phyloP scores from a whole-genome alignment of 2,329 filamentous ascomycete genomes.

The Penicillium sp. region DNA sequence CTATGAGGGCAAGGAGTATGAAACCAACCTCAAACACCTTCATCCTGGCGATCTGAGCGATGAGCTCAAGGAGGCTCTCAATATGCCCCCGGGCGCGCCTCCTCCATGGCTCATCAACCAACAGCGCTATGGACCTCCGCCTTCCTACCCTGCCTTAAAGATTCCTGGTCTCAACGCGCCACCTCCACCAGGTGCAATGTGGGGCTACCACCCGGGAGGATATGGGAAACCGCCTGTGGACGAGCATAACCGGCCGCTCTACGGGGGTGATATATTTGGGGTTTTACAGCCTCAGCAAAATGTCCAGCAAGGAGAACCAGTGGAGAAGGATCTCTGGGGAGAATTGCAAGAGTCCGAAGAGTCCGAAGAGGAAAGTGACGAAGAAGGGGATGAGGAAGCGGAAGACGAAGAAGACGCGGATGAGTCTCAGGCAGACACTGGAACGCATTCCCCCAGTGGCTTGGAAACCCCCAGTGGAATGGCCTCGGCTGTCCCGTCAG shows the following conservation, averaged over 20 bases:
- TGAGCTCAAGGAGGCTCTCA: conserved; percentile 86
- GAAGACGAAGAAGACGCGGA: conserved; percentile 55
- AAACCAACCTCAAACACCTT: conserved; percentile 90
- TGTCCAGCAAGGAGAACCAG: conserved; percentile 71
- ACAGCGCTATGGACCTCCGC: conserved; percentile 89
- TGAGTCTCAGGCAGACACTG: conserved; percentile 62
- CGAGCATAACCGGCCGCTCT: conserved; percentile 87
- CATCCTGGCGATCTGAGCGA: conserved; percentile 89
- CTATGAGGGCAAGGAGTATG: conserved; percentile 97
- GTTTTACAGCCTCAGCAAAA: conserved; percentile 67
- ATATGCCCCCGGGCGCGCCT: conserved; percentile 88
- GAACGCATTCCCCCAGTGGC: conserved; percentile 70
- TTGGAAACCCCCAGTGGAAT: conserved; percentile 81
- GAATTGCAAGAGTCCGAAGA: conserved; percentile 83
- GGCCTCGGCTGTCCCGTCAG: conserved; percentile 78
- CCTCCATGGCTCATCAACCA: conserved; percentile 98
- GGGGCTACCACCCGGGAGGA: conserved; percentile 94
- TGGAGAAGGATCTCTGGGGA: conserved; percentile 90
- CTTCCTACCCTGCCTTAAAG: conserved; percentile 92
- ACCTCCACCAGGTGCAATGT: conserved; percentile 82
- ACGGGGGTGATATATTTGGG: conserved; percentile 93
- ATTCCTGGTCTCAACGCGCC: conserved; percentile 94
- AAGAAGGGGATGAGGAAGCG: conserved; percentile 71
- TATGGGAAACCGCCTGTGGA: conserved; percentile 96
- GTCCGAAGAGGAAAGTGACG: conserved; percentile 70